Base-by-base conservation (phyloP, 768 basidiomycete species). In the Tubosaeta sp. region DNA sequence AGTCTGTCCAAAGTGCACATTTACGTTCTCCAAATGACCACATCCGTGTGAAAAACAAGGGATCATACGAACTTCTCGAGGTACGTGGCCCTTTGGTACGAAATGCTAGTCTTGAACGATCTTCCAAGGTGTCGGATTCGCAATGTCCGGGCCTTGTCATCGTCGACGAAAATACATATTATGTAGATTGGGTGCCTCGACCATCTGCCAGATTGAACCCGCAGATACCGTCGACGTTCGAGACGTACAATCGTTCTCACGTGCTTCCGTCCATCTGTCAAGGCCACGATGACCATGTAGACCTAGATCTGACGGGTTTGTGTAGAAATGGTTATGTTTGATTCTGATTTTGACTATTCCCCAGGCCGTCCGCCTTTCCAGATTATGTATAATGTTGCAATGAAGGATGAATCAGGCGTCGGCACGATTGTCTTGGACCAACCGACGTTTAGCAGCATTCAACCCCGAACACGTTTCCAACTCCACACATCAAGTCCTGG, bases 301-400 rank as follows among this genome's bases (percentile, higher is more conserved):
- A 92, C 55, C 75, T 97, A n/a, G 84, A 87, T 17, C 73, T 97
- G 43, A 79, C 77, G 48, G 91, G 91, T 86, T 50, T 33, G 74
- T 62, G 17, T 14, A 39, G 37, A 33, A 27, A 42, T 9, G 4
- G 48, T 29, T 26, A n/a, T 1, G 10, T 41, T n/a, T 34, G 2
- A 27, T 43, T 37, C 27, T 37, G 16, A 37, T 22, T 47, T 39
- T 27, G 32, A 54, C 45, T 13, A 25, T 44, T 31, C 10, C 12
- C 31, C 60, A 89, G 94, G 94, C 46, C 83, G 85, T 19, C 85
- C 91, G n/a, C 94, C 94, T 0, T 97, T 95, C 80, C 86, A 95
- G 65, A 84, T 95, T 56, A 86, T 82, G 79, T 97, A 95, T 69
- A 88, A 91, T 58, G 82, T 92, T 49, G 90, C 86, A 1, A 79